Percentiles rank a stretch among this genome's conserved stretches.
phyloP scores from a whole-genome alignment of 163 green algal species.

The Volvox carteri region DNA sequence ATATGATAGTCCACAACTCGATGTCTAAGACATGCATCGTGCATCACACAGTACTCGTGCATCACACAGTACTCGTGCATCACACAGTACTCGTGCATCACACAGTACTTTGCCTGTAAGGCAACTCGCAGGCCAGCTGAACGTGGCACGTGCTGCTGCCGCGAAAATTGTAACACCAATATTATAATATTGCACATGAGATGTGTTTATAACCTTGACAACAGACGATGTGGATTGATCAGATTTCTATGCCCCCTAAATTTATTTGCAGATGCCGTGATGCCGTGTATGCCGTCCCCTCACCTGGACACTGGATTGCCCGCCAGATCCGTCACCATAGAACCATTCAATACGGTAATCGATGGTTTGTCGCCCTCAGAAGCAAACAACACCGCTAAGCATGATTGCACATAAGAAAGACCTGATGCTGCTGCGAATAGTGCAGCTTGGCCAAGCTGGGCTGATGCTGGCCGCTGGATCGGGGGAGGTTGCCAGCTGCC shows the following conservation, averaged over 20 bases:
- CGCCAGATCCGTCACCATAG: not conserved
- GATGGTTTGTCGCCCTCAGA: not conserved
- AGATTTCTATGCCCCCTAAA: not conserved
- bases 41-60: too few species aligned
- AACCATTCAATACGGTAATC: not conserved
- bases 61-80: too few species aligned
- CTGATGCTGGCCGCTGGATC: not conserved
- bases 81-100: too few species aligned
- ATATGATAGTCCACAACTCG: too few species aligned
- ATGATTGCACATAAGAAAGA: constrained; percentile 6
- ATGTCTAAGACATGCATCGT: too few species aligned
- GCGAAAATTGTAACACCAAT: not conserved
- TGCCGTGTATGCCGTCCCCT: not conserved
- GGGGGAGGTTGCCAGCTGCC: not conserved
- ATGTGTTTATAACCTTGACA: not conserved
- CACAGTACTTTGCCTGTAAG: too few species aligned
- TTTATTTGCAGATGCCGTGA: not conserved
- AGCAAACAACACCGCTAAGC: constrained; percentile 10
- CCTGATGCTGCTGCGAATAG: not conserved
- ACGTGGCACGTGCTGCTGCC: too few species aligned
- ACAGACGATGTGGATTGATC: too few species aligned
- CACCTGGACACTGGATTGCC: not conserved
- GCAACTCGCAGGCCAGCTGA: too few species aligned
- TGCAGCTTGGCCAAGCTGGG: not conserved
- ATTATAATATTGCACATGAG: not conserved